Evolutionary conservation across 352 stramenopile species (phyloP).

Genomic region (Pythium grandisporangium): DNA sequence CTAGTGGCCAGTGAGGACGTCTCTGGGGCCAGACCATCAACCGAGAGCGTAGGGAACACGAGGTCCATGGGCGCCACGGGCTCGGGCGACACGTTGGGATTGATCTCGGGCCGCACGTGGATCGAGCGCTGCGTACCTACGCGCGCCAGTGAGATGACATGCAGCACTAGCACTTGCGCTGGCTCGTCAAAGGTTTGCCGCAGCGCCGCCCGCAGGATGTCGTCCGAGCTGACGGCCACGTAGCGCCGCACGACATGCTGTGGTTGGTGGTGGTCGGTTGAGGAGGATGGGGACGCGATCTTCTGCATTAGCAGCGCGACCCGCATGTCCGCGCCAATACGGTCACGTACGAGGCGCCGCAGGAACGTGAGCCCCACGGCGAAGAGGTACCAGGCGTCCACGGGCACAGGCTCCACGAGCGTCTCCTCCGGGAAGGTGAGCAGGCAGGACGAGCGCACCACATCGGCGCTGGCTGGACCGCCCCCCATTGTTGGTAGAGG

Average conservation of each 20-base stretch:
- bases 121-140: conserved; percentile 43
- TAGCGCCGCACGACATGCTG: conserved; percentile 31
- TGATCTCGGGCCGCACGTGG: conserved; percentile 65
- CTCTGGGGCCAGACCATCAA: conserved; percentile 25
- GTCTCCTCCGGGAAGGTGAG: conserved; percentile 73
- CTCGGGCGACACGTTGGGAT: conserved; percentile 77
- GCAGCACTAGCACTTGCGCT: conserved; percentile 54
- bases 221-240: conserved; percentile 44
- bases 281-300: no score
- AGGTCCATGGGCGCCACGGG: conserved; percentile 50
- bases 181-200: conserved; percentile 58
- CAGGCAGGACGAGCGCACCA: conserved; percentile 75
- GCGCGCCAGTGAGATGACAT: conserved; percentile 59
- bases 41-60: conserved; percentile 60
- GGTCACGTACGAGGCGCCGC: conserved; percentile 55
- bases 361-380: conserved; percentile 65
- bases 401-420: conserved; percentile 60
- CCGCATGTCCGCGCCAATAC: conserved; percentile 42
- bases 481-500: no score
- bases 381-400: conserved; percentile 77
- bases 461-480: conserved; percentile 49
- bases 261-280: no score
- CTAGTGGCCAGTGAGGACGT: conserved; percentile 25
- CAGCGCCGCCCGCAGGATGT: conserved; percentile 39
- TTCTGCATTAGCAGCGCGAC: conserved; percentile 60